A percentile compares a stretch with the other conserved stretches of the same genome.
Conservation (phyloP, 192 early-diverging fungal genomes). For the Gaertneriomyces sp. region DNA sequence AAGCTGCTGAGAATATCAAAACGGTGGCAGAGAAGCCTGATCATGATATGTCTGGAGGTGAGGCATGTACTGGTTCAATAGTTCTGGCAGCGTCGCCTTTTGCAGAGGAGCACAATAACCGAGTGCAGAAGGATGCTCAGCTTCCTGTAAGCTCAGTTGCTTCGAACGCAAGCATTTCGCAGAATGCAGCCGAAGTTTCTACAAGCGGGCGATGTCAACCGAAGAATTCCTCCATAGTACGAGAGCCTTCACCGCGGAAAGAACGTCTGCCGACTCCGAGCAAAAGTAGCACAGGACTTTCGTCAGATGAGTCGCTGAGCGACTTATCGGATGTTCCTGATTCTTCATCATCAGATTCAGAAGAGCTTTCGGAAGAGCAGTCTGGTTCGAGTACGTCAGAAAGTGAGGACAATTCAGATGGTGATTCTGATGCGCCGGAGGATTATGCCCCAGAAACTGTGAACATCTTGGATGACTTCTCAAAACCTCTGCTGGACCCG, state of each 20-base stretch:
- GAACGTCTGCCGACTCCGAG: background rate
- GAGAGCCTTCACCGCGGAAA: background rate
- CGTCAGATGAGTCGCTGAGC: constrained; percentile 16
- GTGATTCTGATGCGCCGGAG: background rate
- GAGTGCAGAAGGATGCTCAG: background rate
- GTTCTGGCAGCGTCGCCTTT: background rate
- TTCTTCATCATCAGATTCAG: too few relatives aligned
- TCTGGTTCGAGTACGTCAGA: constrained; percentile 8
- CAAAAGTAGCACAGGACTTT: background rate
- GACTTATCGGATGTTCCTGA: constrained; percentile 16
- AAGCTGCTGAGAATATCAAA: constrained; percentile 22
- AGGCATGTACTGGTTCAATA: background rate
- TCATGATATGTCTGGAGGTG: background rate
- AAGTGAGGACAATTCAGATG: background rate
- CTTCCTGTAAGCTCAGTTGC: background rate
- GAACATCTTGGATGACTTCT: constrained; percentile 11
- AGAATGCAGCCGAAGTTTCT: background rate
- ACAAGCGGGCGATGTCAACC: background rate
- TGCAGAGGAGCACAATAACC: background rate
- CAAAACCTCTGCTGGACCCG: constrained; percentile 13
- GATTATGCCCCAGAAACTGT: background rate
- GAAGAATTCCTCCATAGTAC: background rate
- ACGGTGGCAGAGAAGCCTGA: constrained; percentile 9
- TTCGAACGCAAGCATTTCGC: background rate
- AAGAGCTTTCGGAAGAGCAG: background rate